phyloP scores from a whole-genome alignment of 495 filamentous ascomycete genomes.

The Neurospora tetraspora region DNA sequence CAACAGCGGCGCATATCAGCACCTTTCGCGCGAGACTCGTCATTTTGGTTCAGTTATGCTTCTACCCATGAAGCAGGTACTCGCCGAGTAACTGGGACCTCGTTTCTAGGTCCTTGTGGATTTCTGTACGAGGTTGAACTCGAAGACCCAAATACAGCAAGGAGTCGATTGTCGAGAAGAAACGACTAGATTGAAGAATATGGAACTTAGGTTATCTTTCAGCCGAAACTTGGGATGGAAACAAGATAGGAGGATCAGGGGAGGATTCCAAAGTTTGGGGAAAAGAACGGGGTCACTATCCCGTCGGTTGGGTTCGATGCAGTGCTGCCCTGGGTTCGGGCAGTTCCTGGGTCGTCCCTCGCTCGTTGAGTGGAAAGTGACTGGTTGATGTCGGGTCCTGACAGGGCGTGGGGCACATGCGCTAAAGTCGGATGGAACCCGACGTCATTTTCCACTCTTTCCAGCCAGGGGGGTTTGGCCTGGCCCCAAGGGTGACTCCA shows the following conservation, averaged over 20 bases:
- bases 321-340: background rate
- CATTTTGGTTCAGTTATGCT: slow-evolving; percentile 38
- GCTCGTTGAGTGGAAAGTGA: background rate
- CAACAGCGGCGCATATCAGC: slow-evolving; percentile 69
- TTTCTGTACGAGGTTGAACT: background rate
- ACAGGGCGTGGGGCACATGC: slow-evolving; percentile 7
- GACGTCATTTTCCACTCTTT: slow-evolving; percentile 9
- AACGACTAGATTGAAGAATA: background rate
- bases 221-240: background rate
- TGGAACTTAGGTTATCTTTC: background rate
- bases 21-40: slow-evolving; percentile 69
- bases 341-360: background rate
- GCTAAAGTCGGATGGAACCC: background rate
- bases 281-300: background rate
- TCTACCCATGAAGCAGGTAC: slow-evolving; percentile 5
- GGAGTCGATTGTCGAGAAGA: background rate
- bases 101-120: background rate
- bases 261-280: background rate
- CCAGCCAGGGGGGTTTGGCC: background rate
- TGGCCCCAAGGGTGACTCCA: background rate
- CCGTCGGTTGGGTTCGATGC: background rate
- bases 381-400: slow-evolving; percentile 5
- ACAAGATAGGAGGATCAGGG: background rate
- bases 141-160: background rate
- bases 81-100: background rate